Evolutionary conservation across 768 basidiomycete genomes (phyloP), one percentile per base, ranked within the genome.

Genomic region (Coprinellus micaceus): DNA sequence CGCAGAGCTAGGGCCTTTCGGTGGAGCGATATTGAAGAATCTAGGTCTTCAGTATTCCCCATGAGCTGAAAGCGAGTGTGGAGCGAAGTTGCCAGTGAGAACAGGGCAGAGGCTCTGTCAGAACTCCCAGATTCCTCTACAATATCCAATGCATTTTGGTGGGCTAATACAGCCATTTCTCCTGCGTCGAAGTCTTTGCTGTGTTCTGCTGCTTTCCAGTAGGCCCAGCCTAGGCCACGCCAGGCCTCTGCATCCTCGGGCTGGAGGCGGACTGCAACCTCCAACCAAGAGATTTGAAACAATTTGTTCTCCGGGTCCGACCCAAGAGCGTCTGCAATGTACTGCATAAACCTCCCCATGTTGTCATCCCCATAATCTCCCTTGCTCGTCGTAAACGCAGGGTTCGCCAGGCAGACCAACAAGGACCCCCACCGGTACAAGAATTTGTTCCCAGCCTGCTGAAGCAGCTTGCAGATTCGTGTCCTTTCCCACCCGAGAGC

Each of bases 11-110:
- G 52, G 12, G 61, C 61, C 41, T 52, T 52, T 15, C 49, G 60
- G n/a, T 43, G 25, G n/a, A 47, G 41, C 26, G 45, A 21, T 24
- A 63, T 62, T 9, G 58, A 50, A 13, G 62, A 57, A 28, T 58
- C 55, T 5, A 61, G 50, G 29, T 52, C 50, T 21, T 45, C 43
- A 29, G n/a, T 17, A 30, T 2, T 22, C 7, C 50, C 50, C 5
- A 11, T 19, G 2, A 9, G 36, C 10, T 26, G 19, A 17, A 36
- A 52, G 29, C 50, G 50, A 30, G 30, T 21, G 12, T 19, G 50
- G 19, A 52, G 13, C 2, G 22, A 17, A 21, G 15, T 10, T n/a
- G 50, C 50, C 9, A 52, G 50, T 19, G 12, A 2, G 29, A 33
- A 4, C 17, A 28, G 43, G 19, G 26, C 24, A 3, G 43, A 33